Conservation (phyloP, 805 yeast genomes). For the Kockiozyma suomiensis region DNA sequence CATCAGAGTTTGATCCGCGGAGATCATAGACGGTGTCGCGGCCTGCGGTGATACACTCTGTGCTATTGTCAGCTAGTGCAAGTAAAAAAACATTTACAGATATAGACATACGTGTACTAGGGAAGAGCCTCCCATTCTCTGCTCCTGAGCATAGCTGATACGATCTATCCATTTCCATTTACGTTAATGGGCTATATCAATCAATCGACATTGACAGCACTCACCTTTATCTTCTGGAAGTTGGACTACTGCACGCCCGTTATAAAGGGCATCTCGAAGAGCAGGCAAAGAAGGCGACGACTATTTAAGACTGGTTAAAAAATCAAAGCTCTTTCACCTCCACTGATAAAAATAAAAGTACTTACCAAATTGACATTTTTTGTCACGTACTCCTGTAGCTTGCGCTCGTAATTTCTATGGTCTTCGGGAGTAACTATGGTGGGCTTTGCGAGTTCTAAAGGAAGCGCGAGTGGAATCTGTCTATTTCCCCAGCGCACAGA, state of each 20-base stretch:
- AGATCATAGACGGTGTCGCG: neutral
- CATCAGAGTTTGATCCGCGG: neutral
- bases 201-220: neutral
- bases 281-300: slow-evolving; percentile 4
- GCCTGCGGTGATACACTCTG: neutral
- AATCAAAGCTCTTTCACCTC: neutral
- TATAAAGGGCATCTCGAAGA: slow-evolving; percentile 2
- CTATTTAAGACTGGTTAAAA: neutral
- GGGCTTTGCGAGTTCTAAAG: slow-evolving; percentile 5
- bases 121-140: neutral
- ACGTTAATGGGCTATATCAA: neutral
- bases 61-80: neutral
- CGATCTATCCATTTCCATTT: neutral
- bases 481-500: slow-evolving; percentile 14
- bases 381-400: slow-evolving; percentile 10
- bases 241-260: slow-evolving; percentile 11
- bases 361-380: slow-evolving; percentile 13
- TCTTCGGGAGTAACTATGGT: slow-evolving; percentile 9
- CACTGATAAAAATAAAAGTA: neutral
- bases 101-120: neutral
- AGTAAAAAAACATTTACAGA: neutral
- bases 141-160: neutral
- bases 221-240: slow-evolving; percentile 16
- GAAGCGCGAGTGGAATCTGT: slow-evolving; percentile 6
- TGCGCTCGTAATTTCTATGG: neutral